Evolutionary conservation across 2,329 filamentous ascomycete species (phyloP), one percentile per base, ranked within the genome.

Genomic region (Sarocladium oryzae): DNA sequence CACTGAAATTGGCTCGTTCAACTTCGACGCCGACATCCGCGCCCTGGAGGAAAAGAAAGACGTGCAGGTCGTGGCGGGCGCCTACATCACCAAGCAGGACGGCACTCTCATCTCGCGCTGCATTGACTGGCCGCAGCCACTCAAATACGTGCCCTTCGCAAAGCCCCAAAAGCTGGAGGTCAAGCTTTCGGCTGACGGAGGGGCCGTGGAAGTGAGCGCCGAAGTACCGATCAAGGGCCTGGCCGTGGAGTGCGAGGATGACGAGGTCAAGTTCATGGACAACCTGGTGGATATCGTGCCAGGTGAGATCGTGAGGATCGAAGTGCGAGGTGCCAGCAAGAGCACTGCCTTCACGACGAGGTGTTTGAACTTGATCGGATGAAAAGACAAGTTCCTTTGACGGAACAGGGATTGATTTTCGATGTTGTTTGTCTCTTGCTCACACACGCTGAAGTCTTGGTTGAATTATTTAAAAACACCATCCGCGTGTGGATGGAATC

Each of bases 261-360:
- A 84, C 24, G 67, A 53, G 0, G 76, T 86, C 20, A 68, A 60
- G 49, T 85, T 85, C 60, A 77, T 75, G 30, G 84, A 88, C 64
- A 87, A 87, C 58, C 61, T 85, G 53, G 70, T 88, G 26, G 84
- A 87, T 63, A 60, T 88, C 30, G 82, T 87, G 30, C 84, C 84
- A 1, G 82, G 81, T 0, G 84, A 88, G 67, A 65, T 73, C 21
- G 75, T 84, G 2, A 65, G 51, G 7, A 72, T 85, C 52, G 70
- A 66, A 0, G 74, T 84, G 0, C 65, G 57, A 20, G 79, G 80
- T 0, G 76, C 73, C 2, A 74, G 58, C 1, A 65, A 69, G 57
- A 65, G 60, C 3, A 78, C 72, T 9, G 62, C 64, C 46, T 65
- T 85, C 51, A 70, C 65, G 45, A 74, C 73, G 26, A 69, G 78